Evolutionary conservation across 805 yeast genomes (phyloP), one percentile per base, ranked within the genome.

Genomic region (Hanseniaspora pseudoguilliermondii): DNA sequence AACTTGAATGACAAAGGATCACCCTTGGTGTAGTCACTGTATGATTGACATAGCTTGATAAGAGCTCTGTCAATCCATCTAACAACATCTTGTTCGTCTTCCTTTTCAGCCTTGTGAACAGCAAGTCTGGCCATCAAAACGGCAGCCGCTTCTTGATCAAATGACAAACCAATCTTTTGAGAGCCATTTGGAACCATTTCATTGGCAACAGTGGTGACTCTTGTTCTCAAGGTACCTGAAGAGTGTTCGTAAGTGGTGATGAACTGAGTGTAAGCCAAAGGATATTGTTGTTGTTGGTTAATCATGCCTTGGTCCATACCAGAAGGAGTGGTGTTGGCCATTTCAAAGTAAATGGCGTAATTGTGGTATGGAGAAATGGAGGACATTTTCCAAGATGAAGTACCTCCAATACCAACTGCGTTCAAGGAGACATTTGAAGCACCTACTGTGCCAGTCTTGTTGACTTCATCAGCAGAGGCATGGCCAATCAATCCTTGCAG

Each of bases 121-220:
- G 96, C 93, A 55, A 91, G 78, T 66, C 97, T 78, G 1, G 97
- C 84, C 83, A 91, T 84, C 58, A 90, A 73, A 1, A 90, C 97
- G 16, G 96, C 95, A 3, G 98, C 96, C 13, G 97, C 96, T 71
- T 93, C 97, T 75, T 93, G 97, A 71, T 93, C 99, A 69, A 93
- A 93, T n/a, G 93, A 75, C 32, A 73, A 73, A 5, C 78, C 74
- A 57, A 79, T 72, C 35, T 71, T 71, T 29, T 84, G 79, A 57
- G 75, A 77, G 41, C 83, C 83, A 46, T 79, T 75, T 55, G 80
- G 76, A 20, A 75, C 69, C 60, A 79, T 65, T 59, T 72, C 71
- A 49, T 81, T 74, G 16, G 75, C 75, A 32, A 93, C 76, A 0
- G 97, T 93, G 23, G 98, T 91, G 38, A 93, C 97, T 63, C 97